phyloP scores from a whole-genome alignment of 345 rosid genomes.

The Acer yangbiense region DNA sequence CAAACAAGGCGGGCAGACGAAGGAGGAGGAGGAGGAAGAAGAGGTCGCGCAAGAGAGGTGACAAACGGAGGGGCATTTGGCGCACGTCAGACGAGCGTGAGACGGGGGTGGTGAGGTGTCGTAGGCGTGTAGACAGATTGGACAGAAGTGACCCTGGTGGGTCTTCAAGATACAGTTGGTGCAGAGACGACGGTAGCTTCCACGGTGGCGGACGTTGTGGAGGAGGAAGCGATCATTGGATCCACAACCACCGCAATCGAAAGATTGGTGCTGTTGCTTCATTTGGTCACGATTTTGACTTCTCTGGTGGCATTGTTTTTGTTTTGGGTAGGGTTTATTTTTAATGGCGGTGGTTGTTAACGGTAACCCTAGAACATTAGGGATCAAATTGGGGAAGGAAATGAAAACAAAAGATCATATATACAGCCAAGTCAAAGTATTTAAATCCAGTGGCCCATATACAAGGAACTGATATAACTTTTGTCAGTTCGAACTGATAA shows the following conservation, averaged over 20 bases:
- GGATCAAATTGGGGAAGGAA: background rate
- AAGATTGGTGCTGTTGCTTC: conserved; percentile 18
- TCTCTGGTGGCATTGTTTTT: background rate
- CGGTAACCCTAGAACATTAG: conserved; percentile 29
- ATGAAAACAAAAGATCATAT: background rate
- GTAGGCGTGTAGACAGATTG: conserved; percentile 35
- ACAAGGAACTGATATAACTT: no score
- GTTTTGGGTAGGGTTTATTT: background rate
- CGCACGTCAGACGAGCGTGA: conserved; percentile 28
- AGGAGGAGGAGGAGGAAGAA: conserved; percentile 25
- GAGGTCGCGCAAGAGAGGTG: conserved; percentile 27
- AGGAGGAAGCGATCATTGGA: conserved; percentile 20
- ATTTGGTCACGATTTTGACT: conserved; percentile 1
- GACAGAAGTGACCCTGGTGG: conserved; percentile 37
- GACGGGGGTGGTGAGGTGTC: conserved; percentile 18
- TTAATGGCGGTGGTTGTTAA: background rate
- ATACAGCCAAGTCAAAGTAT: no score
- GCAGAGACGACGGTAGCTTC: conserved; percentile 35
- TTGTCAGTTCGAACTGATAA: no score
- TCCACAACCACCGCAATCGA: conserved; percentile 32
- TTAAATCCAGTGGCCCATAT: no score
- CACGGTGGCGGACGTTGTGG: conserved; percentile 37
- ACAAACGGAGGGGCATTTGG: conserved; percentile 35
- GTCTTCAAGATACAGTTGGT: conserved; percentile 33
- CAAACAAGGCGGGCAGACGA: conserved; percentile 36